Percentiles rank a stretch among this genome's conserved stretches.
These are phyloP conservation scores for Leptomonas pyrrhocoris DNA, from an alignment of 208 protist genomes.

Conservation along the genomic window DNA sequence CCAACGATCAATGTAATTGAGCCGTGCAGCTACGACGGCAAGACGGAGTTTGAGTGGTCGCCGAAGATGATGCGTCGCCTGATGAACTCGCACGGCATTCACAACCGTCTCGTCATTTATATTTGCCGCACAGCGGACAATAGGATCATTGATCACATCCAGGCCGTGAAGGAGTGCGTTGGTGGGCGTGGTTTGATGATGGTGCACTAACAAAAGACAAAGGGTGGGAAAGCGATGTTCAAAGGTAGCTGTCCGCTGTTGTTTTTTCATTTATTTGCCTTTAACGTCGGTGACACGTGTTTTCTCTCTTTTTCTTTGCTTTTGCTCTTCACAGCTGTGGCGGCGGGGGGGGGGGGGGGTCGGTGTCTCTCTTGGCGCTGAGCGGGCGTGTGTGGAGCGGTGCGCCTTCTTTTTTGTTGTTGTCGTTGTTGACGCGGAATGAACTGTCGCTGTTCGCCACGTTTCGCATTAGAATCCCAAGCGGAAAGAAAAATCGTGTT, in stretches of 20 bases:
- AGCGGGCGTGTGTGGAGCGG: too few relatives aligned
- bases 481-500: slow-evolving; percentile 21
- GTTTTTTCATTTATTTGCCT: too few relatives aligned
- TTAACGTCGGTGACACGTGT: too few relatives aligned
- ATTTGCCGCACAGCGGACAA: slow-evolving; percentile 87
- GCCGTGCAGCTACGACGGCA: slow-evolving; percentile 85
- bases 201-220: slow-evolving; percentile 59
- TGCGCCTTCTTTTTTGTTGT: background rate
- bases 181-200: slow-evolving; percentile 90
- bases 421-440: background rate
- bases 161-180: slow-evolving; percentile 85
- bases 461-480: background rate
- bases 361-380: too few relatives aligned
- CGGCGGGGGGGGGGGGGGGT: too few relatives aligned
- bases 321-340: too few relatives aligned
- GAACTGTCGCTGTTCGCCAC: slow-evolving; percentile 16
- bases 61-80: slow-evolving; percentile 92
- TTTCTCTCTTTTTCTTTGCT: too few relatives aligned
- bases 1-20: slow-evolving; percentile 89
- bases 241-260: background rate
- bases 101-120: slow-evolving; percentile 88
- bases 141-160: slow-evolving; percentile 90
- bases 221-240: too few relatives aligned
- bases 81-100: slow-evolving; percentile 85
- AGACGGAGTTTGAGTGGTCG: slow-evolving; percentile 92